Base-by-base conservation (phyloP, 495 filamentous ascomycete species). In the Lentithecium fluviatile region DNA sequence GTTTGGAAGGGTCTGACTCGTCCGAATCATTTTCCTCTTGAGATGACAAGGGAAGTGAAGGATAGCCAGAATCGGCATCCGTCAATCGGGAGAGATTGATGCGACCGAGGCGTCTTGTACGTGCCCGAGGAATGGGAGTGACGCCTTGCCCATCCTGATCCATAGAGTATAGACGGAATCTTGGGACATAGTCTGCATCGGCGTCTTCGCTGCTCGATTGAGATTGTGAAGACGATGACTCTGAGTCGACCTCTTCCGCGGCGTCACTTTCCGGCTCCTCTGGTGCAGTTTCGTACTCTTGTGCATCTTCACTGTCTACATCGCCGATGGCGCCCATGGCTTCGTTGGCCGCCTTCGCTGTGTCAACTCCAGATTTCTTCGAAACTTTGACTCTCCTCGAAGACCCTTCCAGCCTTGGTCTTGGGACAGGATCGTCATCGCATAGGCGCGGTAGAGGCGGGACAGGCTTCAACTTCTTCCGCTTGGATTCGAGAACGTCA, bases 401-500 rank as follows among this genome's bases (percentile, higher is more conserved):
- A 36, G 42, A 26, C 23, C 13, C 15, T 19, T 49, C 51, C 1
- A 45, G 52, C 17, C 34, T 40, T 19, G 45, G 50, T 17, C 24
- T 25, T 4, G 25, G 5, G 12, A 24, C 12, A 38, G 23, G 8
- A 54, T 68, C 38, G 56, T 25, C 32, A 58, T 69, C 37, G 32
- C 52, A 56, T 13, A 52, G 13, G 12, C 12, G n/a, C 1, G 67
- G 67, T 19, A 60, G 37, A n/a, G 73, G 67, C 8, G 74, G 74
- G 15, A 53, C 66, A 8, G 74, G 74, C 23, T 65, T 56, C 52
- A 76, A 56, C 45, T 36, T 57, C 54, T 64, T 64, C 29, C 74
- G 56, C 56, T 71, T 74, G 17, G 54, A 62, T 43, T 76, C 73
- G 15, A 76, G 65, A 6, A 56, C 70, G 56, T 72, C 64, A 34